phyloP scores from a whole-genome alignment of 805 yeast genomes.

The Debaryomyces maramus region DNA sequence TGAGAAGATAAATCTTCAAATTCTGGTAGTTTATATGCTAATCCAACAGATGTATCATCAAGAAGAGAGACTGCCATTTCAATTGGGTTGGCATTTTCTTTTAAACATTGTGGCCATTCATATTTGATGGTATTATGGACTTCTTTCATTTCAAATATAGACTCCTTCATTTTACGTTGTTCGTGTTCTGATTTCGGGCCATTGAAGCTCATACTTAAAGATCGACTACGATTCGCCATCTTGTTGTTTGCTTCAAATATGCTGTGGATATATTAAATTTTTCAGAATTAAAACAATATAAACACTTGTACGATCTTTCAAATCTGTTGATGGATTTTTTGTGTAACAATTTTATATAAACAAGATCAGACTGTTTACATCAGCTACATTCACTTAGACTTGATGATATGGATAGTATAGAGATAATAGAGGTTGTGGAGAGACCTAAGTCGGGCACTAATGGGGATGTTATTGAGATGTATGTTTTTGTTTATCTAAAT shows the following conservation, averaged over 20 bases:
- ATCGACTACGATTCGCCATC: conserved; percentile 22
- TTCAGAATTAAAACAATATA: not conserved
- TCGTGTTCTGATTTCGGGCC: conserved; percentile 19
- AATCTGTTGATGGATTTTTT: conserved; percentile 2
- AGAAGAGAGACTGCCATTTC: conserved; percentile 80
- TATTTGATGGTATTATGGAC: conserved; percentile 36
- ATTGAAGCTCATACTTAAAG: conserved; percentile 23
- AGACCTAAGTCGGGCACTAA: conserved; percentile 5
- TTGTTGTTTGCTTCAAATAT: not conserved
- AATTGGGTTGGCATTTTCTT: conserved; percentile 65
- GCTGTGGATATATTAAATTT: not conserved
- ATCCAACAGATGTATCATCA: conserved; percentile 89
- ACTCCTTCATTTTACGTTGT: conserved; percentile 19
- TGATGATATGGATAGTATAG: conserved; percentile 10
- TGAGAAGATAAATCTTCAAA: conserved; percentile 60
- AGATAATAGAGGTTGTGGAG: conserved; percentile 14
- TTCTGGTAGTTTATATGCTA: conserved; percentile 70
- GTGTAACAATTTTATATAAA: too few relatives aligned
- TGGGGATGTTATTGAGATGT: conserved; percentile 22
- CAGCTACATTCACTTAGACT: too few relatives aligned
- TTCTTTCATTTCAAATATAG: conserved; percentile 36
- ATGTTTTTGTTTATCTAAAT: conserved; percentile 4
- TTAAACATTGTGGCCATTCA: conserved; percentile 45
- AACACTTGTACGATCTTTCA: not conserved
- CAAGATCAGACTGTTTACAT: too few relatives aligned